Evolutionary conservation across 2,329 filamentous ascomycete species (phyloP).

Genomic region (Sclerotinia sclerotiorum): DNA sequence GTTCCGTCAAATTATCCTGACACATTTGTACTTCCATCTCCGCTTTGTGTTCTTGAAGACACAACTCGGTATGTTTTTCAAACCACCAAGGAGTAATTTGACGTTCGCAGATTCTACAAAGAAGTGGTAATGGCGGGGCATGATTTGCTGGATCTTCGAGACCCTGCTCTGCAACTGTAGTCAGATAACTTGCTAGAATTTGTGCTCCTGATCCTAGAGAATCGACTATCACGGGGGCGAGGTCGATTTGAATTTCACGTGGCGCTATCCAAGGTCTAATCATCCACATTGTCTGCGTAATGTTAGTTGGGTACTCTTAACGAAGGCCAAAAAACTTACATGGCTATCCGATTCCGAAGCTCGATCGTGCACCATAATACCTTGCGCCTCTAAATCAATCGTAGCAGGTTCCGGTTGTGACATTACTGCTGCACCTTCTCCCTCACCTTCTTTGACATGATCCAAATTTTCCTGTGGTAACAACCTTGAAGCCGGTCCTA

Average conservation of each 20-base stretch:
- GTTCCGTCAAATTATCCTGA: conserved; percentile 87
- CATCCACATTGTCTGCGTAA: conserved; percentile 95
- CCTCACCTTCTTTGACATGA: conserved; percentile 30
- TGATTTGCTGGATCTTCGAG: conserved; percentile 72
- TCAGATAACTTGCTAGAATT: conserved; percentile 90
- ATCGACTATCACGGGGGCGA: conserved; percentile 85
- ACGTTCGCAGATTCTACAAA: conserved; percentile 96
- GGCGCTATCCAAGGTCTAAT: conserved; percentile 85
- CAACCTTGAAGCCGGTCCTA: conserved; percentile 69
- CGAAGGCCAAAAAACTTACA: conserved; percentile 56
- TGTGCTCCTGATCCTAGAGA: conserved; percentile 93
- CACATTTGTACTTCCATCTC: conserved; percentile 98
- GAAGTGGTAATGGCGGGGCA: conserved; percentile 77
- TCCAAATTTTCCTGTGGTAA: conserved; percentile 44
- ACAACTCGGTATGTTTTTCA: conserved; percentile 96
- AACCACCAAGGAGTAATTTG: conserved; percentile 99
- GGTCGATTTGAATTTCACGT: conserved; percentile 92
- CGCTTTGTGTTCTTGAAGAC: conserved; percentile 90
- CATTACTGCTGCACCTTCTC: conserved; percentile 39
- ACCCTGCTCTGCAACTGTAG: conserved; percentile 79
- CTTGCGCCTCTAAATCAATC: conserved; percentile 88
- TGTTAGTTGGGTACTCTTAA: conserved; percentile 37
- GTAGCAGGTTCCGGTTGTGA: conserved; percentile 47
- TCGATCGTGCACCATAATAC: conserved; percentile 96
- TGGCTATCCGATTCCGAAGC: conserved; percentile 84